Conservation (phyloP, 2,329 filamentous ascomycete species). For the Colletotrichum sp. region DNA sequence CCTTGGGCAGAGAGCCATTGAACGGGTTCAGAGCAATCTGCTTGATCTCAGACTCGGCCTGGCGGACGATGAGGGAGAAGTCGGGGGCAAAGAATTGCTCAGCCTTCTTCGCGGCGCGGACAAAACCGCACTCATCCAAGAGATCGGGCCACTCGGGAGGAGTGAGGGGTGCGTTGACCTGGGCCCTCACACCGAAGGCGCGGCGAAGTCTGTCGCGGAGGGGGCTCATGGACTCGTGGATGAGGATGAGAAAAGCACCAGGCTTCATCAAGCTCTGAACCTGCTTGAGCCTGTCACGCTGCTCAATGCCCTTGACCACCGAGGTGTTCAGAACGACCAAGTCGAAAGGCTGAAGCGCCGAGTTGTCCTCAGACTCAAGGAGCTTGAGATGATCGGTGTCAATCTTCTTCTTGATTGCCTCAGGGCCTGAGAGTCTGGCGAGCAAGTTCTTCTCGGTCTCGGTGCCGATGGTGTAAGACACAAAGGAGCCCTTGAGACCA, state of each 20-base stretch:
- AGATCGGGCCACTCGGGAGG: slow-evolving; percentile 37
- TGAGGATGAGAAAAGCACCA: slow-evolving; percentile 31
- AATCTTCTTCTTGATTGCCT: slow-evolving; percentile 25
- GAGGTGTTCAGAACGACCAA: slow-evolving; percentile 32
- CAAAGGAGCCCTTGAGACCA: slow-evolving; percentile 43
- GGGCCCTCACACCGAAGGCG: not conserved
- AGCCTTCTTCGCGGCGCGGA: slow-evolving; percentile 30
- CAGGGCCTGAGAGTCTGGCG: slow-evolving; percentile 22
- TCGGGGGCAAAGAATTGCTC: slow-evolving; percentile 36
- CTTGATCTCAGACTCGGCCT: slow-evolving; percentile 32
- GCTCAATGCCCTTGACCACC: slow-evolving; percentile 33
- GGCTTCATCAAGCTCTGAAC: slow-evolving; percentile 33
- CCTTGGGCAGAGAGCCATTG: not conserved
- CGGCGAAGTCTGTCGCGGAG: slow-evolving; percentile 25
- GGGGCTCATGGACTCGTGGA: slow-evolving; percentile 26
- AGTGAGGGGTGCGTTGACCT: slow-evolving; percentile 13
- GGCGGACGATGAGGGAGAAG: slow-evolving; percentile 41
- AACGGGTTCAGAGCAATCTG: slow-evolving; percentile 19
- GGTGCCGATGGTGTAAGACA: slow-evolving; percentile 34
- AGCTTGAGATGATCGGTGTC: slow-evolving; percentile 25
- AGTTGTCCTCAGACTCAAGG: slow-evolving; percentile 38
- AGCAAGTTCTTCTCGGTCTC: slow-evolving; percentile 28
- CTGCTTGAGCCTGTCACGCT: slow-evolving; percentile 28
- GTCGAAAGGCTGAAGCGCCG: slow-evolving; percentile 28
- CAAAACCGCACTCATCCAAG: slow-evolving; percentile 38